Conservation (phyloP, 306 rosid genomes). For the Cucurbita ficifolia region DNA sequence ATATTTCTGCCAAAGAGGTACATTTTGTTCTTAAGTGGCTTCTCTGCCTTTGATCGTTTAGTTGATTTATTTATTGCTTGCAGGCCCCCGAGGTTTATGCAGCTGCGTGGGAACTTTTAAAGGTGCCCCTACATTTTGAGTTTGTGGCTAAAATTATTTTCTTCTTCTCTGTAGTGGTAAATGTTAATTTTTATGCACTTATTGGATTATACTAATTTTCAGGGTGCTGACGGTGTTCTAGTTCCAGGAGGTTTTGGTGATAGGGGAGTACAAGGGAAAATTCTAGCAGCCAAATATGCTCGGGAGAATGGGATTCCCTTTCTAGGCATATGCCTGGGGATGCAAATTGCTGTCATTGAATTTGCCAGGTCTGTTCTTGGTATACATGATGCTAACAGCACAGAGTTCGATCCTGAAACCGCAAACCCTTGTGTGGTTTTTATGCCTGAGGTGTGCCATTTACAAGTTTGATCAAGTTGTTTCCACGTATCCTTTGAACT, state of each 20-base stretch:
- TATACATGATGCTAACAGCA: constrained; percentile 30
- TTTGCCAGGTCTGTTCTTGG: constrained; percentile 2
- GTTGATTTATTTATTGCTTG: background rate
- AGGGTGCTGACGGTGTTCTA: constrained; percentile 1
- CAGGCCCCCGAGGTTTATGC: background rate
- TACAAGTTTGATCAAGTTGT: background rate
- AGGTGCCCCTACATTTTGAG: background rate
- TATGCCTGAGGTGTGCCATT: constrained; percentile 76
- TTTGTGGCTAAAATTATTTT: background rate
- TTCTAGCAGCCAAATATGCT: constrained; percentile 1
- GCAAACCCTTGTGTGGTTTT: constrained; percentile 71
- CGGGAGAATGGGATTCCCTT: constrained; percentile 4
- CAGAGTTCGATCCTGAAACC: constrained; percentile 27
- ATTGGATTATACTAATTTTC: background rate
- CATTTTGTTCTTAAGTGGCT: background rate
- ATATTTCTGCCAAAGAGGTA: constrained; percentile 25
- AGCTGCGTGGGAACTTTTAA: constrained; percentile 4
- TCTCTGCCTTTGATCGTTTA: background rate
- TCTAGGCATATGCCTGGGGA: constrained; percentile 6
- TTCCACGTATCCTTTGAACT: constrained; percentile 4
- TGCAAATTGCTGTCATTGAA: constrained; percentile 8
- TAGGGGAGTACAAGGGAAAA: constrained; percentile 3
- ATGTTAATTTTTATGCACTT: background rate
- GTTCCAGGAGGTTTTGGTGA: constrained; percentile 9
- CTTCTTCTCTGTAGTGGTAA: background rate